Evolutionary conservation across 2,329 filamentous ascomycete genomes (phyloP).

Genomic region (Ceratocystis colombiana): DNA sequence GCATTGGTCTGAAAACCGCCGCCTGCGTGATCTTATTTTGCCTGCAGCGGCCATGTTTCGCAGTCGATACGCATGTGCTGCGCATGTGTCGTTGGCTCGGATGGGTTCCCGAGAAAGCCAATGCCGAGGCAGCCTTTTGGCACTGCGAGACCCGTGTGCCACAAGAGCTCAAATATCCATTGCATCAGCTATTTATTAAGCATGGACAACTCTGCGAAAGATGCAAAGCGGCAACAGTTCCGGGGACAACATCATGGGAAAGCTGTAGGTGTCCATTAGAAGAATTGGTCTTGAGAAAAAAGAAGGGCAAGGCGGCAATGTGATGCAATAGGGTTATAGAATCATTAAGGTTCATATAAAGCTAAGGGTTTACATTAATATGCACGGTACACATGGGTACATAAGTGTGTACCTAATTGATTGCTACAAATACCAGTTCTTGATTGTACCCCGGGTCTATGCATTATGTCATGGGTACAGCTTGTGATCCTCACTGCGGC

Average conservation of each 20-base stretch:
- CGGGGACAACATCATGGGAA: constrained; percentile 45
- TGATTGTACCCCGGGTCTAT: neutral
- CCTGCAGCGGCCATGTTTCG: constrained; percentile 44
- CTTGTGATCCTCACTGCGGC: neutral
- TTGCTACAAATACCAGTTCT: neutral
- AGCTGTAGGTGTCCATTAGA: constrained; percentile 3
- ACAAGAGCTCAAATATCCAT: constrained; percentile 43
- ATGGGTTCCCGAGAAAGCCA: constrained; percentile 45
- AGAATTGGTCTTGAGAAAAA: neutral
- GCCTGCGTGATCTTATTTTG: constrained; percentile 49
- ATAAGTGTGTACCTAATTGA: neutral
- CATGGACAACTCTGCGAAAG: constrained; percentile 42
- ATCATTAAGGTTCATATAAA: too few relatives aligned
- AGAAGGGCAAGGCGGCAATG: neutral
- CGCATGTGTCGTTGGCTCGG: constrained; percentile 44
- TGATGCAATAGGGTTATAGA: neutral
- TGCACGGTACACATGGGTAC: too few relatives aligned
- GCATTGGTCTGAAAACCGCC: constrained; percentile 49
- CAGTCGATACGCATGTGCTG: constrained; percentile 49
- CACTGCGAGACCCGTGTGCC: constrained; percentile 46
- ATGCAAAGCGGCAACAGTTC: constrained; percentile 42
- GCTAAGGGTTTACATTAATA: too few relatives aligned
- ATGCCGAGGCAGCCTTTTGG: constrained; percentile 40
- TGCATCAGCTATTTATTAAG: constrained; percentile 46
- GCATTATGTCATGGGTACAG: constrained; percentile 5